A percentile compares a stretch with the other conserved stretches of the same genome.
Conservation (phyloP, 768 basidiomycete genomes). For the Cyclocybe cylindracea region DNA sequence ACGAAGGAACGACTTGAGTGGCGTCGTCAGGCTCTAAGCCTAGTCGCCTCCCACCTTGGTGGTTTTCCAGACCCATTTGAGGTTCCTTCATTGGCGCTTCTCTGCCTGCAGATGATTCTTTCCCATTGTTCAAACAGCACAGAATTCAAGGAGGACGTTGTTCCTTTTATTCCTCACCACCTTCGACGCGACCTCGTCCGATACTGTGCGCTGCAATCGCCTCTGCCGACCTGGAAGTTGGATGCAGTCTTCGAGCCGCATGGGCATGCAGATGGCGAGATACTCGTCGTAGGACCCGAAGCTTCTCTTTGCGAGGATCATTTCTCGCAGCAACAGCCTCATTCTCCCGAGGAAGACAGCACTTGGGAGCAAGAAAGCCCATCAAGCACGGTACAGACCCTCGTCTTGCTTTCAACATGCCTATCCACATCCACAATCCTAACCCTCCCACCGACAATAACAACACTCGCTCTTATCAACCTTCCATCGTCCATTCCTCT, state of each 20-base stretch:
- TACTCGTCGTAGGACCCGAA: conserved; percentile 61
- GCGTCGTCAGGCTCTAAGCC: conserved; percentile 57
- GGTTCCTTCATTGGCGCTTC: conserved; percentile 52
- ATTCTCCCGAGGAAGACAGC: neutral
- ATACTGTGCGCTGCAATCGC: conserved; percentile 56
- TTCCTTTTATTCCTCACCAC: conserved; percentile 56
- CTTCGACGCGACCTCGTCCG: conserved; percentile 61
- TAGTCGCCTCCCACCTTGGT: conserved; percentile 42
- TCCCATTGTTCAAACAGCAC: conserved; percentile 33
- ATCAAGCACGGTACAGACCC: conserved; percentile 19
- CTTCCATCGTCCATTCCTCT: conserved; percentile 50
- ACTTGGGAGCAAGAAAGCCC: neutral
- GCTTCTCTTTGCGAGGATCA: conserved; percentile 44
- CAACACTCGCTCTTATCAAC: conserved; percentile 58
- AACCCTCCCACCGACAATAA: conserved; percentile 64
- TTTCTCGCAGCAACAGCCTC: conserved; percentile 25
- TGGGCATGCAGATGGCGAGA: conserved; percentile 61
- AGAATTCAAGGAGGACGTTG: conserved; percentile 47
- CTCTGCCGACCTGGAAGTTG: conserved; percentile 52
- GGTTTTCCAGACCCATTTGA: conserved; percentile 17
- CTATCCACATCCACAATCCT: conserved; percentile 47
- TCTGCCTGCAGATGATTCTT: conserved; percentile 59
- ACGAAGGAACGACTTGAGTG: conserved; percentile 36
- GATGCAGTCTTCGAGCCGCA: conserved; percentile 49
- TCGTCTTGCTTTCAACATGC: conserved; percentile 51